Percentiles rank a stretch among this genome's conserved stretches.
Evolutionary conservation across 352 stramenopile species (phyloP).

Genomic region (Phytophthora pistaciae): DNA sequence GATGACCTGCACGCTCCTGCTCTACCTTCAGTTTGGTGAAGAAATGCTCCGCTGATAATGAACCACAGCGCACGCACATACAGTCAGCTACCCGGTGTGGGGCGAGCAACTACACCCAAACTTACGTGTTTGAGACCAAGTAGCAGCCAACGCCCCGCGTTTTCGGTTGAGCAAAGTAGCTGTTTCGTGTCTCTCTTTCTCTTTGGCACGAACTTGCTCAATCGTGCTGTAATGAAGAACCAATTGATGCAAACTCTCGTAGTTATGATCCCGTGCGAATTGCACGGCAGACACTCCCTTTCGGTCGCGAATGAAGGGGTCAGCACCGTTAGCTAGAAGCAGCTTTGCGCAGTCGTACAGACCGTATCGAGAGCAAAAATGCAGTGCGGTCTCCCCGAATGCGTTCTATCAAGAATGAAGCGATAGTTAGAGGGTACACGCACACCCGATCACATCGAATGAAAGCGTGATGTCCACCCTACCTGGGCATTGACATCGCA

Average conservation of each 20-base stretch:
- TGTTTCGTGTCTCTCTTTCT: constrained; percentile 36
- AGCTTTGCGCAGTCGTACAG: constrained; percentile 66
- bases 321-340: constrained; percentile 51
- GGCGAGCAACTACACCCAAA: not conserved
- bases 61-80: constrained; percentile 10
- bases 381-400: constrained; percentile 69
- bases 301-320: constrained; percentile 45
- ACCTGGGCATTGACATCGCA: constrained; percentile 69
- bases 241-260: constrained; percentile 46
- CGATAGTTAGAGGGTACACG: not conserved
- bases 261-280: constrained; percentile 46
- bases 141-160: constrained; percentile 51
- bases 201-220: constrained; percentile 43
- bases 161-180: constrained; percentile 45
- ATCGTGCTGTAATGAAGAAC: constrained; percentile 58
- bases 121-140: constrained; percentile 67
- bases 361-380: constrained; percentile 60
- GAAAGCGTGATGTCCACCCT: not conserved
- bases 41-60: constrained; percentile 50
- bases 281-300: constrained; percentile 48
- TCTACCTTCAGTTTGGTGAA: constrained; percentile 54
- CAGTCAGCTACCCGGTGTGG: not conserved
- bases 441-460: not conserved
- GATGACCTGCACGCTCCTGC: constrained; percentile 55
- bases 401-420: constrained; percentile 51